These are phyloP conservation scores for Penicillium parvum DNA, from an alignment of 495 filamentous ascomycete genomes.

Conservation along the genomic window DNA sequence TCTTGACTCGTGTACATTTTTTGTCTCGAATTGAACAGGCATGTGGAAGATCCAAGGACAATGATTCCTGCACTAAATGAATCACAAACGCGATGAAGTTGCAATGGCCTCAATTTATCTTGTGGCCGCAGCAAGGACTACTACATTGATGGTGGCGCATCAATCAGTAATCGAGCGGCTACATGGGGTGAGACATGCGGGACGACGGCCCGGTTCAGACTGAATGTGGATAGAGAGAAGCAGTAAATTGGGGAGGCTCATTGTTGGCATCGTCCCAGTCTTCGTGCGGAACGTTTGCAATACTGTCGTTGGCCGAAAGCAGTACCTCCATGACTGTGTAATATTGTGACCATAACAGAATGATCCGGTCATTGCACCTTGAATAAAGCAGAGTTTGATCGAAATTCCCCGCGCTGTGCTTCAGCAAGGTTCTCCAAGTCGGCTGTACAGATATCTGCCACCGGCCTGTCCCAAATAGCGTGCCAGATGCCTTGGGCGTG, in stretches of 20 bases:
- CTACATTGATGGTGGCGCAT: too few relatives aligned
- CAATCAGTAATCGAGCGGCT: too few relatives aligned
- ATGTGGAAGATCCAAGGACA: too few relatives aligned
- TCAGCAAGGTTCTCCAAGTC: conserved; percentile 16
- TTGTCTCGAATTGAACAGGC: not conserved
- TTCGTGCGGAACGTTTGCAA: not conserved
- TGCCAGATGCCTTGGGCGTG: conserved; percentile 30
- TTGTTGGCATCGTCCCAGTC: too few relatives aligned
- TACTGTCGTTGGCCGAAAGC: not conserved
- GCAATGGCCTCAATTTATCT: too few relatives aligned
- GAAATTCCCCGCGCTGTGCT: conserved; percentile 19
- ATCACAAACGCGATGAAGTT: too few relatives aligned
- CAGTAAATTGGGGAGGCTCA: too few relatives aligned
- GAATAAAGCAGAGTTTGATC: conserved; percentile 16
- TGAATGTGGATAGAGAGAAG: too few relatives aligned
- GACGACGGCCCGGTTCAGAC: too few relatives aligned
- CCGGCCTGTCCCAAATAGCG: conserved; percentile 24
- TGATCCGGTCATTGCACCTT: conserved; percentile 4
- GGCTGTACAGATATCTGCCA: conserved; percentile 17
- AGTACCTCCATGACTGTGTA: not conserved
- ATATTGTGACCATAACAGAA: not conserved
- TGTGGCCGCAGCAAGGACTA: too few relatives aligned
- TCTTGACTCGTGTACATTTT: not conserved
- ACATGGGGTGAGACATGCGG: too few relatives aligned
- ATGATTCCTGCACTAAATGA: too few relatives aligned